phyloP scores from a whole-genome alignment of 2,329 filamentous ascomycete species.

The Colletotrichum sp. region DNA sequence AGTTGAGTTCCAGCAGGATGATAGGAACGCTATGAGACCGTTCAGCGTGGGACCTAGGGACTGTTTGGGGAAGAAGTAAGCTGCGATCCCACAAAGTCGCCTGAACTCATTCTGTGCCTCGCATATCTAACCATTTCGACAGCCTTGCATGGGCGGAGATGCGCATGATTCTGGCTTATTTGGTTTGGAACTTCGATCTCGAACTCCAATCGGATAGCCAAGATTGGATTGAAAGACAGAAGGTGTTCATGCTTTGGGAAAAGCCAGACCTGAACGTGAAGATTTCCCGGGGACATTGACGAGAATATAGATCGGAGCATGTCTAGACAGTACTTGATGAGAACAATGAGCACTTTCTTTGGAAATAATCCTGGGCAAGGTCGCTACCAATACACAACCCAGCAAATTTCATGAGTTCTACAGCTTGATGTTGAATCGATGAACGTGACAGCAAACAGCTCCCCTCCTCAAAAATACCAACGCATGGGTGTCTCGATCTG shows the following conservation, averaged over 20 bases:
- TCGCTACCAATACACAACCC: fast-evolving
- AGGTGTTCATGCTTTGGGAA: not conserved
- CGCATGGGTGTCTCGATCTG: not conserved
- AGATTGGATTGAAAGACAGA: not conserved
- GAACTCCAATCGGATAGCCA: not conserved
- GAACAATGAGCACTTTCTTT: not conserved
- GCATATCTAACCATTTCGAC: not conserved
- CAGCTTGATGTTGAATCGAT: not conserved
- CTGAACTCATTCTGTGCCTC: not conserved
- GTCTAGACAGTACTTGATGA: not conserved
- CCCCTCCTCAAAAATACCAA: not conserved
- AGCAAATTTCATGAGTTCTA: not conserved
- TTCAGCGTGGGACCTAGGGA: not conserved
- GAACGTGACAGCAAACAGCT: not conserved
- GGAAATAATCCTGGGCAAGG: fast-evolving
- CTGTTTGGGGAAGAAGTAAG: not conserved
- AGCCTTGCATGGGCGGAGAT: not conserved
- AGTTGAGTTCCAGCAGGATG: not conserved
- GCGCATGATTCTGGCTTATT: not conserved
- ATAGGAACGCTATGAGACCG: not conserved
- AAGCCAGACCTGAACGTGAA: not conserved
- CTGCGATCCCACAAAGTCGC: not conserved
- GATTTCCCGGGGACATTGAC: not conserved
- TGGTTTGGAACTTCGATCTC: not conserved
- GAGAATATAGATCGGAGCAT: not conserved